A percentile compares a stretch with the other conserved stretches of the same genome.
phyloP scores from a whole-genome alignment of 352 stramenopile species.

The Phytophthora tentaculata region DNA sequence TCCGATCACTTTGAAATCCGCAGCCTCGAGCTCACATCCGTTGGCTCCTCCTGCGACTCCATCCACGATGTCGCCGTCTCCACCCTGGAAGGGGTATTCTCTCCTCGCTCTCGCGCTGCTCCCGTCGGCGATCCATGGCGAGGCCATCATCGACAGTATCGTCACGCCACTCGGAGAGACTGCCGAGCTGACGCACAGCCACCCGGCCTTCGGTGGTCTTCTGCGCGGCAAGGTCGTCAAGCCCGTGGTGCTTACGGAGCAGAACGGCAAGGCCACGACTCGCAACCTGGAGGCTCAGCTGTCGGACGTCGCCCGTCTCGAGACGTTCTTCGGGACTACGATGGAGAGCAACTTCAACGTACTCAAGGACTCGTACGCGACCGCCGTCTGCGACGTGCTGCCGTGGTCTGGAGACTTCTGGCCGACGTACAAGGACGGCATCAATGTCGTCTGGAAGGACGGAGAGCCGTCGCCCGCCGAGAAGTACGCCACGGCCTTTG shows the following conservation, averaged over 20 bases:
- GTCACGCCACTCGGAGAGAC: constrained; percentile 33
- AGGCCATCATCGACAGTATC: constrained; percentile 39
- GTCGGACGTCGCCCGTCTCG: constrained; percentile 47
- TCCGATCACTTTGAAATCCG: constrained; percentile 31
- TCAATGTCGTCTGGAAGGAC: constrained; percentile 49
- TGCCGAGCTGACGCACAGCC: constrained; percentile 38
- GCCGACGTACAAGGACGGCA: constrained; percentile 65
- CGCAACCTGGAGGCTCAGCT: constrained; percentile 32
- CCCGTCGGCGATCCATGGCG: constrained; percentile 7
- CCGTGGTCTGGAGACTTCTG: constrained; percentile 68
- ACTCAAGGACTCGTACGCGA: constrained; percentile 33
- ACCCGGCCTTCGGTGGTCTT: constrained; percentile 46
- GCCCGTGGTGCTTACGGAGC: constrained; percentile 32
- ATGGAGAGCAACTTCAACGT: constrained; percentile 42
- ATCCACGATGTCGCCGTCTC: constrained; percentile 18
- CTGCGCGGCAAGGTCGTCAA: constrained; percentile 18
- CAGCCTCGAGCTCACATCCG: constrained; percentile 20
- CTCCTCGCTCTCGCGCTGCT: constrained; percentile 22
- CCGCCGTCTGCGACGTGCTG: constrained; percentile 19
- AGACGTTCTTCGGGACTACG: constrained; percentile 41
- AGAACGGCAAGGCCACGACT: constrained; percentile 9
- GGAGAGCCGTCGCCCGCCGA: constrained; percentile 34
- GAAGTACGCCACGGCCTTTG: constrained; percentile 58
- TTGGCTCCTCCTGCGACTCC: background rate
- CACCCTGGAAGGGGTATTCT: constrained; percentile 28